Conservation (phyloP, 2,329 filamentous ascomycete species). For the Fusarium oxysporum region DNA sequence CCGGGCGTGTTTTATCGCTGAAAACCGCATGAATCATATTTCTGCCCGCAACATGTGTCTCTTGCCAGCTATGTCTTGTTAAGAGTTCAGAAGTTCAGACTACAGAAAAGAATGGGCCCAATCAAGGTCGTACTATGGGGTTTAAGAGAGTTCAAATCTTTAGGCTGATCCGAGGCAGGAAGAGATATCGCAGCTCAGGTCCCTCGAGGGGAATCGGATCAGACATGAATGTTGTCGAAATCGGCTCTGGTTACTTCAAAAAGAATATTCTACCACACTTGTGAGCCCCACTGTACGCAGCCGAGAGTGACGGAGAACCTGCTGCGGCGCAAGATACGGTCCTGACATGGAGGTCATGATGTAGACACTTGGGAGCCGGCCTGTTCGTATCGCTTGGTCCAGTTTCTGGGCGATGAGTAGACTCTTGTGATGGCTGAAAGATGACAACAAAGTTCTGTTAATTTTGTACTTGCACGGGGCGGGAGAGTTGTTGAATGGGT, state of each 20-base stretch:
- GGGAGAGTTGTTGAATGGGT: slow-evolving; percentile 42
- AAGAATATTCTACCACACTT: not conserved
- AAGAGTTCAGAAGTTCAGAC: not conserved
- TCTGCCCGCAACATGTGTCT: not conserved
- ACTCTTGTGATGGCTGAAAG: slow-evolving; percentile 15
- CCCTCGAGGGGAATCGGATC: not conserved
- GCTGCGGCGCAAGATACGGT: not conserved
- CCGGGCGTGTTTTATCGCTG: not conserved
- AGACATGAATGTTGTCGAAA: not conserved
- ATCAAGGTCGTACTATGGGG: not conserved
- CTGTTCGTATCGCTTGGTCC: not conserved
- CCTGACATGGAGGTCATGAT: not conserved
- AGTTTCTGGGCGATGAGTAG: not conserved
- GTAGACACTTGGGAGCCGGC: not conserved
- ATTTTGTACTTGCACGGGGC: not conserved
- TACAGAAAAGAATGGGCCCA: not conserved
- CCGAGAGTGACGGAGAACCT: not conserved
- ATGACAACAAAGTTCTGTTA: slow-evolving; percentile 14
- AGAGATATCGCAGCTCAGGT: not conserved
- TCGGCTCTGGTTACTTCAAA: not conserved
- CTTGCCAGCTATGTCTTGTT: not conserved
- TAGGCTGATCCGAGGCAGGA: not conserved
- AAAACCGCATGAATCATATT: not conserved
- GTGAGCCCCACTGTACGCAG: not conserved
- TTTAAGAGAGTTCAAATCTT: not conserved